phyloP scores from a whole-genome alignment of 106 monocot species.

The Alisma plantagoaquatica region DNA sequence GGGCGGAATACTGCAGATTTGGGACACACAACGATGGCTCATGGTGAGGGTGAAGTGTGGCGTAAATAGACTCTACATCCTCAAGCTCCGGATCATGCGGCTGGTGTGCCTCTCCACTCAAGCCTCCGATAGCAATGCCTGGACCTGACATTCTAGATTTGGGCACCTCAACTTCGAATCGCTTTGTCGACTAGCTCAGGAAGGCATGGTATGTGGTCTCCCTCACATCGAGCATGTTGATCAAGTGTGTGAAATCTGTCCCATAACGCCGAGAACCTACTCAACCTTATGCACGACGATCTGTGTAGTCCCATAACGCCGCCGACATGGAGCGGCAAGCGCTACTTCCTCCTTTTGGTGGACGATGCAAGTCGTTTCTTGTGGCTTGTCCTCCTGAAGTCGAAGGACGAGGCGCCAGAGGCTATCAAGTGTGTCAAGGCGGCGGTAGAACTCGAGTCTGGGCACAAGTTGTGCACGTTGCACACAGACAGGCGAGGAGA shows the following conservation, averaged over 20 bases:
- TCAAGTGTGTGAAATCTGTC: constrained; percentile 6
- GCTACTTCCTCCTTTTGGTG: constrained; percentile 11
- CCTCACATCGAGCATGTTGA: neutral
- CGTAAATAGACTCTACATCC: neutral
- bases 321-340: neutral
- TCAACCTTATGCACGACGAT: constrained; percentile 16
- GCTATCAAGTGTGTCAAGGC: constrained; percentile 17
- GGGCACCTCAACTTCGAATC: constrained; percentile 4
- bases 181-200: neutral
- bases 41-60: neutral
- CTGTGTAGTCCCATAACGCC: constrained; percentile 28
- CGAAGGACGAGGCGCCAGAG: constrained; percentile 7
- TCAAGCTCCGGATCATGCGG: neutral
- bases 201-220: neutral
- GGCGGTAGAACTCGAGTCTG: constrained; percentile 7
- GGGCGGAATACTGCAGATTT: neutral
- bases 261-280: neutral
- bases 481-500: constrained; percentile 14
- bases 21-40: neutral
- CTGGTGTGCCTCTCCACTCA: neutral
- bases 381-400: constrained; percentile 17
- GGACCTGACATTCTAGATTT: constrained; percentile 6
- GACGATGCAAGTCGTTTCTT: constrained; percentile 17
- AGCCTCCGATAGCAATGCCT: neutral
- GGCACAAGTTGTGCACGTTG: neutral